A percentile compares a stretch with the other conserved stretches of the same genome.
These are phyloP conservation scores for Talaromyces stipitatus DNA, from an alignment of 495 filamentous ascomycete genomes.

Conservation along the genomic window DNA sequence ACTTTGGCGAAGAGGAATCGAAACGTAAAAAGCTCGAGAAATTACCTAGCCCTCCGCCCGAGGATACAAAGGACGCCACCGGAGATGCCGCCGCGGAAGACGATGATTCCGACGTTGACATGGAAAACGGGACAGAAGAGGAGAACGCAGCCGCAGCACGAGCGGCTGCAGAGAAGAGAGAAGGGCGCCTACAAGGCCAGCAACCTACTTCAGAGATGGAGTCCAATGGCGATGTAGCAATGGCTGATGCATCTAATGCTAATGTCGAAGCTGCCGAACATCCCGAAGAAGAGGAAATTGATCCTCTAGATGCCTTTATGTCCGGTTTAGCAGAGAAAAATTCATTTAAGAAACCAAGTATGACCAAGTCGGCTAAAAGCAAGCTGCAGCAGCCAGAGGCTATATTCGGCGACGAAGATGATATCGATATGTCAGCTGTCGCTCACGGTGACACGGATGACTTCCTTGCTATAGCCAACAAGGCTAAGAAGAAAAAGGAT, in stretches of 20 bases:
- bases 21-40: constrained; percentile 80
- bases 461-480: constrained; percentile 78
- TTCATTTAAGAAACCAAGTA: constrained; percentile 30
- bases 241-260: constrained; percentile 37
- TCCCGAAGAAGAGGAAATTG: constrained; percentile 63
- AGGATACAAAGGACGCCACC: constrained; percentile 51
- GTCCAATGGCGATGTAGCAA: constrained; percentile 26
- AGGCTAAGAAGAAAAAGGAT: constrained; percentile 91
- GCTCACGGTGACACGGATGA: constrained; percentile 67
- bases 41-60: constrained; percentile 66
- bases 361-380: constrained; percentile 35
- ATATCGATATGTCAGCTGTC: constrained; percentile 65
- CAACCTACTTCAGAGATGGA: constrained; percentile 24
- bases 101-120: constrained; percentile 52
- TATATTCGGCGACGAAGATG: constrained; percentile 80
- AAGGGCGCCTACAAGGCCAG: constrained; percentile 56
- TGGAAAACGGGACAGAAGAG: constrained; percentile 76
- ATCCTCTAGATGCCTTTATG: constrained; percentile 97
- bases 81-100: constrained; percentile 51
- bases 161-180: constrained; percentile 68
- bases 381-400: constrained; percentile 63
- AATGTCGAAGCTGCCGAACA: constrained; percentile 28
- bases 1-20: constrained; percentile 82
- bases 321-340: constrained; percentile 57
- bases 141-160: constrained; percentile 78